These are phyloP conservation scores for Penicillium sp. DNA, from an alignment of 2,329 filamentous ascomycete species.

Conservation along the genomic window DNA sequence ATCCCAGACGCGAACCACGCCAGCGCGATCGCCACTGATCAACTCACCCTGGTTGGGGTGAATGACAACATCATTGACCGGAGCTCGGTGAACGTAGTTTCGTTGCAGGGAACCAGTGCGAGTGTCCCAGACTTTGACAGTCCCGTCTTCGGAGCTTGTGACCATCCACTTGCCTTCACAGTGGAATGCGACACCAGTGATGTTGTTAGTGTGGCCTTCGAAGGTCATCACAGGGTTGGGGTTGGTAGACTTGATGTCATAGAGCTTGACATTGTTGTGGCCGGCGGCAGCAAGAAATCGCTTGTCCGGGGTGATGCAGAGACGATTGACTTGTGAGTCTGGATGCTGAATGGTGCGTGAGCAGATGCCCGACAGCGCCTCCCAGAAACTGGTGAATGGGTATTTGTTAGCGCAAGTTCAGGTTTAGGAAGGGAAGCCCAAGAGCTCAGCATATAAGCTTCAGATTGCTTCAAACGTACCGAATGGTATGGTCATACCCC, in stretches of 20 bases:
- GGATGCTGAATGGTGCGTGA: conserved; percentile 96
- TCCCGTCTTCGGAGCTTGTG: conserved; percentile 92
- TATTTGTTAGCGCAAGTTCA: conserved; percentile 1
- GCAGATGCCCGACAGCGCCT: conserved; percentile 94
- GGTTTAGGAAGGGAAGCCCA: too few species aligned
- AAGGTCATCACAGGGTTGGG: conserved; percentile 89
- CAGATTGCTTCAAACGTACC: conserved; percentile 44
- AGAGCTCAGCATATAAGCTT: neutral
- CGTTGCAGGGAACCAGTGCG: conserved; percentile 78
- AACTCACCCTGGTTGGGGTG: conserved; percentile 98
- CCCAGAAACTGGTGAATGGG: conserved; percentile 71
- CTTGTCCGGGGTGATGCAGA: conserved; percentile 98
- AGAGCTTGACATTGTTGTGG: conserved; percentile 87
- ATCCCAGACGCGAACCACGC: conserved; percentile 94
- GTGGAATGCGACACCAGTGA: conserved; percentile 95
- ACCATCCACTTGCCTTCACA: conserved; percentile 99
- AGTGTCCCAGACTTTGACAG: conserved; percentile 96
- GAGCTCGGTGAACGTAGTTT: conserved; percentile 82
- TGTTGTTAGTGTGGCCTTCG: conserved; percentile 90
- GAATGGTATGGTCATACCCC: conserved; percentile 70
- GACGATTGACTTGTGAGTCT: conserved; percentile 95
- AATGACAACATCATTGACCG: conserved; percentile 98
- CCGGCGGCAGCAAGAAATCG: conserved; percentile 80
- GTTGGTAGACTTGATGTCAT: conserved; percentile 98
- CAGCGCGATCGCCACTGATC: conserved; percentile 88